Base-by-base conservation (phyloP, 2,329 filamentous ascomycete genomes). In the Pseudocercospora pini-densiflorae region DNA sequence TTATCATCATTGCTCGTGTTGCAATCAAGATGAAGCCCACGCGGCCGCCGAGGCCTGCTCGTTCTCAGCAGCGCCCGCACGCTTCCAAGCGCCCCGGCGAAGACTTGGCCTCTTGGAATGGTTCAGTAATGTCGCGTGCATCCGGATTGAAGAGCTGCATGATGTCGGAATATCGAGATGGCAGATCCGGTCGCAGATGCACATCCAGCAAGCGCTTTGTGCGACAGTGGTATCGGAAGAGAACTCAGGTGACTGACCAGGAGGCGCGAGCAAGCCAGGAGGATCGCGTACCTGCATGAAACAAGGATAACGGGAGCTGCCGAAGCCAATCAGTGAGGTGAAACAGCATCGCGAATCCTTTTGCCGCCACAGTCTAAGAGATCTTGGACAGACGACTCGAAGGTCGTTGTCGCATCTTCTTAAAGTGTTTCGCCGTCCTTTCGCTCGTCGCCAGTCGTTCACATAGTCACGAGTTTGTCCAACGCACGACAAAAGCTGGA, bases 11-110 rank as follows among this genome's bases (percentile, higher is more conserved):
- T 24, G 12, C 49, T 21, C 23, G 49, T 9, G 49, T 24, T 23
- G 55, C 55, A 59, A 43, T 59, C 55, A 43, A 59, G 19, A 59
- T 43, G 55, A 43, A 59, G 55, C 27, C 29, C 12, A 31, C 31
- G 27, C 16, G 33, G 27, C 54, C 54, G 53, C 53, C 24, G 8
- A 31, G 54, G 54, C 54, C 19, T 36, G 29, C 54, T 58, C 54
- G 54, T 58, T 58, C 54, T 45, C 57, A 59, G n/a, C 31, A 7
- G 19, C 14, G 10, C 40, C 19, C 57, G 33, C 19, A 45, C 10
- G 16, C 33, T 45, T 24, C 21, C 40, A 40, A 40, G 40, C 33
- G 57, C 36, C n/a, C 3, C 40, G 57, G 57, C 36, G 12, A 21
- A 19, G 40, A 59, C 24, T n/a, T 59, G 57, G 57, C 27, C 24